Evolutionary conservation across 495 filamentous ascomycete species (phyloP).

Genomic region (Penicillium argentinense): DNA sequence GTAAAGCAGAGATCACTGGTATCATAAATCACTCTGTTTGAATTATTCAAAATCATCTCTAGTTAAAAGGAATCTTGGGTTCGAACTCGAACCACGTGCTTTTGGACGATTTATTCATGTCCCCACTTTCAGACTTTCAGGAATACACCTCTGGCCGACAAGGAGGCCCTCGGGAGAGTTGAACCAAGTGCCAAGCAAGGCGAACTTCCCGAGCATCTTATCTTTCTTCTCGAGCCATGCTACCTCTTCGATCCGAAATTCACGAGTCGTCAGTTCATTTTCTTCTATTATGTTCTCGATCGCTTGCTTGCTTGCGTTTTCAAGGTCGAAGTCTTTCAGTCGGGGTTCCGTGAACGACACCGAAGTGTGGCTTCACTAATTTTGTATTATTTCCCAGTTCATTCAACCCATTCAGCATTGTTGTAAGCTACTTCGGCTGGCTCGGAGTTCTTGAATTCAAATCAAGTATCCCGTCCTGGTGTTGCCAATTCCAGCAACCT

Average conservation of each 20-base stretch:
- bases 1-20: too few species aligned
- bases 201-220: constrained; percentile 17
- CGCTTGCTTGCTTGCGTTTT: constrained; percentile 2
- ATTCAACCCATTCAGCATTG: constrained; percentile 13
- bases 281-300: constrained; percentile 25
- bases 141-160: constrained; percentile 21
- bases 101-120: too few species aligned
- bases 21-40: too few species aligned
- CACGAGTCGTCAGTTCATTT: constrained; percentile 16
- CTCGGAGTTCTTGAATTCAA: constrained; percentile 20
- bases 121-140: too few species aligned
- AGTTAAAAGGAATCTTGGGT: too few species aligned
- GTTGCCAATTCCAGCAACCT: constrained; percentile 18
- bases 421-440: constrained; percentile 16
- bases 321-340: constrained; percentile 23
- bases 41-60: too few species aligned
- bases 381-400: constrained; percentile 21
- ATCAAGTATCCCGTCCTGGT: constrained; percentile 24
- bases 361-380: constrained; percentile 19
- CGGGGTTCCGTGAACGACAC: constrained; percentile 21
- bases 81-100: too few species aligned
- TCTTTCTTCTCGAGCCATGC: constrained; percentile 24
- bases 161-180: constrained; percentile 24
- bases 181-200: constrained; percentile 22
- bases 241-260: constrained; percentile 23